Evolutionary conservation across 352 stramenopile species (phyloP).

Genomic region (Phytophthora cryptogea): DNA sequence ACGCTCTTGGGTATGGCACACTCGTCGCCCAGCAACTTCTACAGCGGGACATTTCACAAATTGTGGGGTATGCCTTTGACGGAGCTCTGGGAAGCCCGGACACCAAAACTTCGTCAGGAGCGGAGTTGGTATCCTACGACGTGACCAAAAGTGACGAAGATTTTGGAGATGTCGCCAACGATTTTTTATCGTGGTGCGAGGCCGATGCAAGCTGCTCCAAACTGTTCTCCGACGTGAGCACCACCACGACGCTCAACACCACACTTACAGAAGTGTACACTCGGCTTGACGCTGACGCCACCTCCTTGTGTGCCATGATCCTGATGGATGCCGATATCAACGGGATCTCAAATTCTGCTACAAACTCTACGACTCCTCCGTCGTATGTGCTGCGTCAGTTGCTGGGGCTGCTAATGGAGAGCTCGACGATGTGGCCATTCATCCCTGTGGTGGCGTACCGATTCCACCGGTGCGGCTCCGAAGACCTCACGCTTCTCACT

Average conservation of each 20-base stretch:
- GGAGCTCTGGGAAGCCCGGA: constrained; percentile 34
- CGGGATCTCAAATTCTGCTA: constrained; percentile 14
- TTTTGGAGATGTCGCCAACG: constrained; percentile 47
- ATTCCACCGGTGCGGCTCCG: constrained; percentile 50
- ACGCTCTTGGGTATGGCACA: constrained; percentile 75
- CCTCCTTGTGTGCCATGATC: constrained; percentile 33
- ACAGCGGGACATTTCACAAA: constrained; percentile 49
- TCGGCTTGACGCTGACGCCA: constrained; percentile 40
- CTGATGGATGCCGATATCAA: constrained; percentile 18
- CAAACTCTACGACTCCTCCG: constrained; percentile 24
- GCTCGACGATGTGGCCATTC: constrained; percentile 50
- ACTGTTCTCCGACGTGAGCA: constrained; percentile 38
- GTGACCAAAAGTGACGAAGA: constrained; percentile 44
- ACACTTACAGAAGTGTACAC: constrained; percentile 44
- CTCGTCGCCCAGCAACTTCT: constrained; percentile 66
- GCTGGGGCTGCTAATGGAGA: constrained; percentile 56
- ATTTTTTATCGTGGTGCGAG: constrained; percentile 56
- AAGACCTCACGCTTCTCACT: constrained; percentile 50
- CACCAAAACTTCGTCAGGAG: constrained; percentile 1
- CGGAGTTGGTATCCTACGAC: constrained; percentile 7
- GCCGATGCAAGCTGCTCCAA: constrained; percentile 43
- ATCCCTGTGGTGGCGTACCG: constrained; percentile 68
- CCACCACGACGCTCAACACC: constrained; percentile 31
- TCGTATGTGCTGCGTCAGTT: constrained; percentile 53
- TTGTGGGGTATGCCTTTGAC: constrained; percentile 69